Percentiles rank a stretch among this genome's conserved stretches.
Conservation (phyloP, 2,329 filamentous ascomycete species). For the Colletotrichum tropicale region DNA sequence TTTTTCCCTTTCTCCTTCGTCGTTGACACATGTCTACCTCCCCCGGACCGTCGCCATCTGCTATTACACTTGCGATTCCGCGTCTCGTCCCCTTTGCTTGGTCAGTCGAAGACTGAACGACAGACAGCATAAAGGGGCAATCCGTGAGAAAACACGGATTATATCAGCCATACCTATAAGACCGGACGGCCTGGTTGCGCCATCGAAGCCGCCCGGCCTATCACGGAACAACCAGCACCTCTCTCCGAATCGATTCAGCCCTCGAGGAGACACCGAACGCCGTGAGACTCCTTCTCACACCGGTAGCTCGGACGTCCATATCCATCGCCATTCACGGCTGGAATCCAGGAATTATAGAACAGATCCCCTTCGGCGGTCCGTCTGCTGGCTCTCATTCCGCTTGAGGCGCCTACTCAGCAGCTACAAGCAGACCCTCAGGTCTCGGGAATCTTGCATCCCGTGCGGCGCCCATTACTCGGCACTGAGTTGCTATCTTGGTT, state of each 20-base stretch:
- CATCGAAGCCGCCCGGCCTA: background rate
- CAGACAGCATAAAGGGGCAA: background rate
- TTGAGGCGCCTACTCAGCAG: background rate
- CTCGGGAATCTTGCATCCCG: background rate
- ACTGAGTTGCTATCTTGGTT: background rate
- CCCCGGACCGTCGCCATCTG: background rate
- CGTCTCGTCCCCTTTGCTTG: background rate
- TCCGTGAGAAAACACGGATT: background rate
- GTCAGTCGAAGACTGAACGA: background rate
- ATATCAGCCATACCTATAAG: conserved; percentile 11
- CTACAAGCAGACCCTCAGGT: background rate
- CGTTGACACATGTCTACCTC: conserved; percentile 13
- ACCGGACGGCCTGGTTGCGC: conserved; percentile 8
- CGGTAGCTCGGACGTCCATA: background rate
- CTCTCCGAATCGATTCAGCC: background rate
- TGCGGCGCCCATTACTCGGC: background rate
- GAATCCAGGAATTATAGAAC: background rate
- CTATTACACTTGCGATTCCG: background rate
- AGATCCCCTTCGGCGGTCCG: background rate
- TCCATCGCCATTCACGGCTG: background rate
- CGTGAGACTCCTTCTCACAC: background rate
- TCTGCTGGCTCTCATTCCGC: background rate
- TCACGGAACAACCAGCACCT: conserved; percentile 2
- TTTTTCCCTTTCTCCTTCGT: background rate
- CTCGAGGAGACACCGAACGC: background rate